phyloP scores from a whole-genome alignment of 2,329 filamentous ascomycete species.

The Neofusicoccum cordaticola region DNA sequence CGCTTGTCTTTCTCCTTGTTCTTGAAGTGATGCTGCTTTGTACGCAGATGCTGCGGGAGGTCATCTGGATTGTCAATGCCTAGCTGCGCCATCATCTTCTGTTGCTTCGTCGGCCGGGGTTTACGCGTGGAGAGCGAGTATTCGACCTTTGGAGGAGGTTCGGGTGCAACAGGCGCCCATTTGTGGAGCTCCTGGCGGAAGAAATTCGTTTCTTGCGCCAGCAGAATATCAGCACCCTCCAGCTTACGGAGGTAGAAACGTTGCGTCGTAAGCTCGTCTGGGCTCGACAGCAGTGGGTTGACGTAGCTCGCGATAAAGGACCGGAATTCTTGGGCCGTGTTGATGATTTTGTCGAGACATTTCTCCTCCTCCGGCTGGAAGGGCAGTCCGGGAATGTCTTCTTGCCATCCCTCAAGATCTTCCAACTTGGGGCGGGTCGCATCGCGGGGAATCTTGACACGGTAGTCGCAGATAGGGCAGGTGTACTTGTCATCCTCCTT shows the following conservation, averaged over 20 bases:
- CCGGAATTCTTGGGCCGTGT: slow-evolving; percentile 79
- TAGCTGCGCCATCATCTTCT: slow-evolving; percentile 86
- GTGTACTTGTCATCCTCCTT: slow-evolving; percentile 99
- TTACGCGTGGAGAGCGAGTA: slow-evolving; percentile 90
- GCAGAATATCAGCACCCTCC: slow-evolving; percentile 89
- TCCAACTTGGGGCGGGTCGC: slow-evolving; percentile 93
- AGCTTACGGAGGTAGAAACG: slow-evolving; percentile 96
- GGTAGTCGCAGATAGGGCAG: slow-evolving; percentile 96
- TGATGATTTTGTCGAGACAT: slow-evolving; percentile 78
- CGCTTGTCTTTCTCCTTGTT: slow-evolving; percentile 13
- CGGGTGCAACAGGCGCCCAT: slow-evolving; percentile 85
- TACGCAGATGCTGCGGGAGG: slow-evolving; percentile 75
- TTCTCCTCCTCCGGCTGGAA: slow-evolving; percentile 97
- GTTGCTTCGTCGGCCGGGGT: slow-evolving; percentile 91
- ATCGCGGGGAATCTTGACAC: slow-evolving; percentile 93
- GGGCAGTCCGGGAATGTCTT: slow-evolving; percentile 75
- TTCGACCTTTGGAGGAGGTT: slow-evolving; percentile 80
- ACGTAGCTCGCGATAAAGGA: slow-evolving; percentile 78
- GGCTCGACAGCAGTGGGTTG: slow-evolving; percentile 75
- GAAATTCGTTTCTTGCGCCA: slow-evolving; percentile 94
- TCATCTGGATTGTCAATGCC: slow-evolving; percentile 90
- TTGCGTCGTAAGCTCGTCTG: slow-evolving; percentile 83
- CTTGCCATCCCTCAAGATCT: slow-evolving; percentile 78
- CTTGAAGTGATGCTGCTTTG: slow-evolving; percentile 54
- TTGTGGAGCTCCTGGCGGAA: slow-evolving; percentile 94